Evolutionary conservation across 805 yeast species (phyloP).

Genomic region (Candida sanyiensis): DNA sequence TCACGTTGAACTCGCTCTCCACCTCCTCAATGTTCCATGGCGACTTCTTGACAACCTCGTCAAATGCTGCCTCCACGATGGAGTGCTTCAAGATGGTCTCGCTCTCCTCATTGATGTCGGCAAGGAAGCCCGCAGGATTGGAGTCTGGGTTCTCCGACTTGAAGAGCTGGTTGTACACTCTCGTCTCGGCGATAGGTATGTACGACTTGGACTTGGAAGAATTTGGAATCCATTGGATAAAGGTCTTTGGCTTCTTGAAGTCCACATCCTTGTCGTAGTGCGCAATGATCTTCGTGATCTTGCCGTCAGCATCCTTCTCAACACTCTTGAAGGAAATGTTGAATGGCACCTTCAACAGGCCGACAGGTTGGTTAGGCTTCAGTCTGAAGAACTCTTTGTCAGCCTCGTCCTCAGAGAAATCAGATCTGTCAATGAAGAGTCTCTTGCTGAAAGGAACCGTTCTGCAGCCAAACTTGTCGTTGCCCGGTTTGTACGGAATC

Average conservation of each 20-base stretch:
- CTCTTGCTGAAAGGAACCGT: constrained; percentile 68
- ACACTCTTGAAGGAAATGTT: constrained; percentile 67
- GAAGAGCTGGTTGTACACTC: constrained; percentile 85
- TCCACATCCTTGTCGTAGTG: constrained; percentile 63
- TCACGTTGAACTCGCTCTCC: constrained; percentile 59
- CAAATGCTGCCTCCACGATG: constrained; percentile 72
- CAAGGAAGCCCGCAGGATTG: constrained; percentile 82
- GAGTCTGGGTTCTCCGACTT: constrained; percentile 85
- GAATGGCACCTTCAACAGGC: constrained; percentile 85
- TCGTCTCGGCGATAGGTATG: constrained; percentile 62
- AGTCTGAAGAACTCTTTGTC: constrained; percentile 80
- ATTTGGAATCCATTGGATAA: constrained; percentile 92
- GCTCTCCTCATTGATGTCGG: constrained; percentile 75
- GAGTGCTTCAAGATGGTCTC: constrained; percentile 64
- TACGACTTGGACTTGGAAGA: constrained; percentile 57
- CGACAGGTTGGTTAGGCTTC: constrained; percentile 93
- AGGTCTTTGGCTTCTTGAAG: constrained; percentile 74
- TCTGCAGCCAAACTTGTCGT: constrained; percentile 69
- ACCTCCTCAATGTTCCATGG: constrained; percentile 66
- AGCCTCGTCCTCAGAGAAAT: constrained; percentile 61
- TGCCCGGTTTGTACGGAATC: constrained; percentile 89
- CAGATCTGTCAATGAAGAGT: constrained; percentile 82
- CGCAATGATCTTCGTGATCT: constrained; percentile 65
- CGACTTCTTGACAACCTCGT: constrained; percentile 57
- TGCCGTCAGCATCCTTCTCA: constrained; percentile 57